Conservation (phyloP, 148 eudicot genomes). For the Amaranthus cruentus region DNA sequence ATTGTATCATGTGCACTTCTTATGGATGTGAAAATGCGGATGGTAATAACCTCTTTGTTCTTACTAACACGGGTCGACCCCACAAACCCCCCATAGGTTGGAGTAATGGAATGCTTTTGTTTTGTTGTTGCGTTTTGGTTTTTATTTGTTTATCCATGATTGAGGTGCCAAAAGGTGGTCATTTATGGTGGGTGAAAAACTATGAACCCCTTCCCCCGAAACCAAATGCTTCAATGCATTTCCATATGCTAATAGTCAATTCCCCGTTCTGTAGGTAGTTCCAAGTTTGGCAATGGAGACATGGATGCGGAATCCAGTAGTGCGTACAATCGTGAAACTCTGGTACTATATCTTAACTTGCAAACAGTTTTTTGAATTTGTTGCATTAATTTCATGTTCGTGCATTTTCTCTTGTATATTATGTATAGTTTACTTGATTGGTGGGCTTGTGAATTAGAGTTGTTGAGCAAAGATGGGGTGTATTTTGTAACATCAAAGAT, state of each 20-base stretch:
- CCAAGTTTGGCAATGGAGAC: constrained; percentile 35
- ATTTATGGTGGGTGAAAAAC: not conserved
- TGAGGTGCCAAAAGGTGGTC: not conserved
- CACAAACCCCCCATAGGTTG: too few species aligned
- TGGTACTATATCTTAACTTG: constrained; percentile 40
- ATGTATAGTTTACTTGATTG: not conserved
- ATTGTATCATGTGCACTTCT: too few species aligned
- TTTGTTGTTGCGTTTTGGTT: not conserved
- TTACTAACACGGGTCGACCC: too few species aligned
- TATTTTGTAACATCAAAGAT: not conserved
- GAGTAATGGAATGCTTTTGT: not conserved
- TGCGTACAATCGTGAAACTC: constrained; percentile 33
- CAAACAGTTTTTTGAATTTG: not conserved
- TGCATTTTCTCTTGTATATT: not conserved
- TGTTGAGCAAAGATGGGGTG: not conserved
- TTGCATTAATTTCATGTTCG: not conserved
- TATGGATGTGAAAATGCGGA: too few species aligned
- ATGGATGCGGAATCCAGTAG: constrained; percentile 36
- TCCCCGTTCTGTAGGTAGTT: constrained; percentile 35
- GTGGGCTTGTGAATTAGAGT: not conserved
- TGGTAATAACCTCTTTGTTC: too few species aligned
- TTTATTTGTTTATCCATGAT: not conserved
- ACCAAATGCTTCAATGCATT: constrained; percentile 1
- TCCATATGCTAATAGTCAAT: constrained; percentile 1
- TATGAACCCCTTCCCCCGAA: not conserved